phyloP scores from a whole-genome alignment of 2,329 filamentous ascomycete genomes.

The Cercospora beticola region DNA sequence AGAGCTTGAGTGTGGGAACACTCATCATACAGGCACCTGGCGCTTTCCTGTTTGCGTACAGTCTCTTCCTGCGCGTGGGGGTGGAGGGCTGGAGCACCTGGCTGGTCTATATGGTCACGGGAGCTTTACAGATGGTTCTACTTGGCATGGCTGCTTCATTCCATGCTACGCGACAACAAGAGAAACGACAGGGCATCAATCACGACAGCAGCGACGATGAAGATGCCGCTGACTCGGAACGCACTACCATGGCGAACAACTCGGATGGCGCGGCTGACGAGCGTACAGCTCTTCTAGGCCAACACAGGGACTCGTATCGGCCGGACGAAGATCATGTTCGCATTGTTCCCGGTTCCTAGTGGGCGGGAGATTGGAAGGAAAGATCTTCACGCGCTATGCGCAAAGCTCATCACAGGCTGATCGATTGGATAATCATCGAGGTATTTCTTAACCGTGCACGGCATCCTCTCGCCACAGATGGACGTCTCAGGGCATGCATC shows the following conservation, averaged over 20 bases:
- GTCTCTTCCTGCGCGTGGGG: conserved; percentile 70
- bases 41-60: conserved; percentile 83
- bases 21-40: conserved; percentile 98
- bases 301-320: not conserved
- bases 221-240: not conserved
- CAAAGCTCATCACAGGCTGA: not conserved
- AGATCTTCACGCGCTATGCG: not conserved
- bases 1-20: conserved; percentile 92
- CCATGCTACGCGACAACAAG: conserved; percentile 4
- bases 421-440: not conserved
- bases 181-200: not conserved
- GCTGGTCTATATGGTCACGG: conserved; percentile 87
- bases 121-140: conserved; percentile 76
- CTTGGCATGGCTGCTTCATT: conserved; percentile 68
- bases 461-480: not conserved
- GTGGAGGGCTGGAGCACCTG: conserved; percentile 89
- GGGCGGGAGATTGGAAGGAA: not conserved
- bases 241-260: not conserved
- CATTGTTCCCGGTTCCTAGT: not conserved
- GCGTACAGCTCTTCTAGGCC: conserved; percentile 1
- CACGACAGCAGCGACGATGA: conserved; percentile 15
- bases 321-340: not conserved
- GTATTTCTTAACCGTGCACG: not conserved
- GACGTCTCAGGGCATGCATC: not conserved
- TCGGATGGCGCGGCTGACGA: not conserved